These are phyloP conservation scores for Fragaria vesca DNA, from an alignment of 306 rosid genomes.

Conservation along the genomic window DNA sequence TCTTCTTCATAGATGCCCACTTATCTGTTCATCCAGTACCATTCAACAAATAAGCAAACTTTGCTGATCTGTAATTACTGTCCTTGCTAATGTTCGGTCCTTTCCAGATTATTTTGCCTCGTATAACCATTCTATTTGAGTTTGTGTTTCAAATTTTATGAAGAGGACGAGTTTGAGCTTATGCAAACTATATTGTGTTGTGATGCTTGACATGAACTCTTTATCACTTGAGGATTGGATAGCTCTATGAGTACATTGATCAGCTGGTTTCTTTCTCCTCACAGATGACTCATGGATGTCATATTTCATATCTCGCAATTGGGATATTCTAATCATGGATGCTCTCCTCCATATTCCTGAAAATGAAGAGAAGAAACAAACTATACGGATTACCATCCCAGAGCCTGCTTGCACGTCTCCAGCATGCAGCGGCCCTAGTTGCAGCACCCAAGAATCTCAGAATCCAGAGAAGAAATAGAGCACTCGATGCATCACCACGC, in stretches of 20 bases:
- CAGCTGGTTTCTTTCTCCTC: constrained; percentile 11
- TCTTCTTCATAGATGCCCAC: background rate
- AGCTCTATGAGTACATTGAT: background rate
- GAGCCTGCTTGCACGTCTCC: constrained; percentile 33
- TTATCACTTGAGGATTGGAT: background rate
- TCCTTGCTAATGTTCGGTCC: background rate
- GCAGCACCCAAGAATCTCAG: constrained; percentile 31
- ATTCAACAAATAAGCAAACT: background rate
- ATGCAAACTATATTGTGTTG: background rate
- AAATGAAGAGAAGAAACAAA: constrained; percentile 62
- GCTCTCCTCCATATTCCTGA: constrained; percentile 86
- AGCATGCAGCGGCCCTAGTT: constrained; percentile 55
- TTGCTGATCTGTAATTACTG: background rate
- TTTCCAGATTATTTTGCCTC: background rate
- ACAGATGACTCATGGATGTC: constrained; percentile 80
- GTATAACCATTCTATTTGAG: background rate
- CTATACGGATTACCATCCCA: constrained; percentile 59
- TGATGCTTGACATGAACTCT: constrained; percentile 1
- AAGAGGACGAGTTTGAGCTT: background rate
- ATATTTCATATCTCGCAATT: constrained; percentile 60
- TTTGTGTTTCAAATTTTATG: background rate
- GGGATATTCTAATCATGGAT: constrained; percentile 91
- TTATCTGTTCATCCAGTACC: background rate
- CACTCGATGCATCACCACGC: constrained; percentile 22
- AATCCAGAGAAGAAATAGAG: constrained; percentile 47